Evolutionary conservation across 2,329 filamentous ascomycete species (phyloP).

Genomic region (Pseudopithomyces maydicus): DNA sequence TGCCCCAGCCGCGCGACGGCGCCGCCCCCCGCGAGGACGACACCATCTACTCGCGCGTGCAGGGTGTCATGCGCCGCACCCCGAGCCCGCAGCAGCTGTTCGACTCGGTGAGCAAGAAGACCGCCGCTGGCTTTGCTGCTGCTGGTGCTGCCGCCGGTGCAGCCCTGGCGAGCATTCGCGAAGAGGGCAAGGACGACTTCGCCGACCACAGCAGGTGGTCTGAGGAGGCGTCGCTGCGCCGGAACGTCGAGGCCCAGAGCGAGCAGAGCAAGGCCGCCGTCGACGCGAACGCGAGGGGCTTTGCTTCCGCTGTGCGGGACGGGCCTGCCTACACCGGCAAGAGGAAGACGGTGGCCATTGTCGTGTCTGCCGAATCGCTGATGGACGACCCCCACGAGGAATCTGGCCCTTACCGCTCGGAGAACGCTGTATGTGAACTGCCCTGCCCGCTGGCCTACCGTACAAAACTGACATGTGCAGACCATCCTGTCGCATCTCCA

Average conservation of each 20-base stretch:
- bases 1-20: conserved; percentile 23
- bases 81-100: conserved; percentile 89
- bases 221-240: conserved; percentile 79
- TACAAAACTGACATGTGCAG: conserved; percentile 39
- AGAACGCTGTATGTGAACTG: conserved; percentile 74
- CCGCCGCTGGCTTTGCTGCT: conserved; percentile 80
- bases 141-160: conserved; percentile 82
- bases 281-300: conserved; percentile 37
- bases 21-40: conserved; percentile 44
- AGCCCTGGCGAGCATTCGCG: conserved; percentile 79
- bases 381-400: conserved; percentile 60
- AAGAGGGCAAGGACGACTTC: conserved; percentile 80
- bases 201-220: conserved; percentile 91
- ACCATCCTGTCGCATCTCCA: conserved; percentile 86
- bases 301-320: conserved; percentile 34
- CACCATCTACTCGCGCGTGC: conserved; percentile 76
- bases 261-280: conserved; percentile 41
- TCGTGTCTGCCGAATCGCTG: conserved; percentile 78
- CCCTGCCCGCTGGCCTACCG: background rate
- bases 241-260: conserved; percentile 45
- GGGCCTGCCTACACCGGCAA: conserved; percentile 30
- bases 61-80: conserved; percentile 78
- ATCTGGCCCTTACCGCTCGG: conserved; percentile 64
- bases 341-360: conserved; percentile 79
- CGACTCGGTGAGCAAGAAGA: conserved; percentile 79